Evolutionary conservation across 2,329 filamentous ascomycete species (phyloP).

Genomic region (Pseudogymnoascus destructans): DNA sequence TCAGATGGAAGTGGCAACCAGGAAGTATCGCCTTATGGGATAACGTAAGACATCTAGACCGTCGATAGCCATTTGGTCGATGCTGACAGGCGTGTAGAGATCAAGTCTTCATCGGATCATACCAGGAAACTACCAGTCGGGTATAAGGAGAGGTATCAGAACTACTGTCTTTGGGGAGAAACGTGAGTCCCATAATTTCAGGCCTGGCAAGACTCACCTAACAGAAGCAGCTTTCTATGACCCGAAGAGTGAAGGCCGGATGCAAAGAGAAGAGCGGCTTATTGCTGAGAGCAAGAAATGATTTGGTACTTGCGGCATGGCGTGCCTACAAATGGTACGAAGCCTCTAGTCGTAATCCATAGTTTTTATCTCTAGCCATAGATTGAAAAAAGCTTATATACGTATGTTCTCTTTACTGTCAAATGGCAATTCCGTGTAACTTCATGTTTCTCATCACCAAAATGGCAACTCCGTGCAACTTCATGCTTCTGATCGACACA

Average conservation of each 20-base stretch:
- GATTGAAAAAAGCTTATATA: background rate
- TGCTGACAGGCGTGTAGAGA: slow-evolving; percentile 15
- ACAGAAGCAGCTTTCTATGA: slow-evolving; percentile 17
- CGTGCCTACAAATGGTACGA: background rate
- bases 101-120: slow-evolving; percentile 18
- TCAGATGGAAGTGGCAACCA: slow-evolving; percentile 22
- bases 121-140: slow-evolving; percentile 17
- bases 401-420: background rate
- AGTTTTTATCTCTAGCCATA: background rate
- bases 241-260: slow-evolving; percentile 18
- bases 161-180: slow-evolving; percentile 22
- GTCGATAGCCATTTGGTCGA: background rate
- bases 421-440: background rate
- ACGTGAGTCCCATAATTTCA: slow-evolving; percentile 14
- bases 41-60: slow-evolving; percentile 12
- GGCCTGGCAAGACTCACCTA: background rate
- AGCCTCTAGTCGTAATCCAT: background rate
- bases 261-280: slow-evolving; percentile 15
- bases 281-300: background rate
- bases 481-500: background rate
- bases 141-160: slow-evolving; percentile 16
- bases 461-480: background rate
- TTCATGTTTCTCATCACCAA: background rate
- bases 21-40: slow-evolving; percentile 22
- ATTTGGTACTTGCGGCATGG: background rate